Evolutionary conservation across 2,329 filamentous ascomycete genomes (phyloP).

Genomic region (Cucurbitaria berberidis): DNA sequence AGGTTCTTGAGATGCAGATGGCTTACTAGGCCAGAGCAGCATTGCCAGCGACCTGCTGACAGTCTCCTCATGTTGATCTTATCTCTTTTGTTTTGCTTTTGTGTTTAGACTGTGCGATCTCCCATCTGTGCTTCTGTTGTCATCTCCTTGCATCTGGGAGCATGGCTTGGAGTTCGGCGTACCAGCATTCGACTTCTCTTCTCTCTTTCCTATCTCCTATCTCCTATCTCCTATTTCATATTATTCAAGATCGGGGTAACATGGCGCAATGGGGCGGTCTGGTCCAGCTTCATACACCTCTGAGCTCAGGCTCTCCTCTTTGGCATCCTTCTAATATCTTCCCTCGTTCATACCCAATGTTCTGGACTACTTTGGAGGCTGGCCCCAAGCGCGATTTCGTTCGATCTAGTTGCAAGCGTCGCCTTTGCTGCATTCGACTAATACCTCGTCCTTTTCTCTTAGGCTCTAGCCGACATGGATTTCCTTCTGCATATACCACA

Average conservation of each 20-base stretch:
- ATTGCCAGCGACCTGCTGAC: constrained; percentile 3
- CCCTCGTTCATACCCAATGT: constrained; percentile 46
- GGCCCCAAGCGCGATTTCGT: constrained; percentile 44
- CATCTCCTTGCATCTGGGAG: constrained; percentile 41
- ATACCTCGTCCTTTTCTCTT: constrained; percentile 29
- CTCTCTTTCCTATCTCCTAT: constrained; percentile 19
- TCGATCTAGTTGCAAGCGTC: constrained; percentile 30
- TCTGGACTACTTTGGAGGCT: constrained; percentile 46
- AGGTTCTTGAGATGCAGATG: constrained; percentile 52
- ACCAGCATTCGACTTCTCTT: constrained; percentile 20
- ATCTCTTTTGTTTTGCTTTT: constrained; percentile 27
- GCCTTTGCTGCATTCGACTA: constrained; percentile 31
- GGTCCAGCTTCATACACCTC: constrained; percentile 41
- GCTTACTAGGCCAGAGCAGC: constrained; percentile 42
- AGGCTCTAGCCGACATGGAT: constrained; percentile 24
- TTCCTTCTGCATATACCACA: constrained; percentile 48
- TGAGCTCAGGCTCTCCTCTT: constrained; percentile 44
- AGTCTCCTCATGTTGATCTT: constrained; percentile 30
- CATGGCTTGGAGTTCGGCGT: constrained; percentile 45
- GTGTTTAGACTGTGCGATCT: constrained; percentile 39
- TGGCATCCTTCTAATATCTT: constrained; percentile 46
- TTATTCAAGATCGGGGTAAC: constrained; percentile 36
- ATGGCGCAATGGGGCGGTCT: constrained; percentile 45
- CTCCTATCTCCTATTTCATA: constrained; percentile 18
- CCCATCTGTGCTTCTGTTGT: constrained; percentile 24